These are phyloP conservation scores for Rhodotorula graminis DNA, from an alignment of 768 basidiomycete species.

Conservation along the genomic window DNA sequence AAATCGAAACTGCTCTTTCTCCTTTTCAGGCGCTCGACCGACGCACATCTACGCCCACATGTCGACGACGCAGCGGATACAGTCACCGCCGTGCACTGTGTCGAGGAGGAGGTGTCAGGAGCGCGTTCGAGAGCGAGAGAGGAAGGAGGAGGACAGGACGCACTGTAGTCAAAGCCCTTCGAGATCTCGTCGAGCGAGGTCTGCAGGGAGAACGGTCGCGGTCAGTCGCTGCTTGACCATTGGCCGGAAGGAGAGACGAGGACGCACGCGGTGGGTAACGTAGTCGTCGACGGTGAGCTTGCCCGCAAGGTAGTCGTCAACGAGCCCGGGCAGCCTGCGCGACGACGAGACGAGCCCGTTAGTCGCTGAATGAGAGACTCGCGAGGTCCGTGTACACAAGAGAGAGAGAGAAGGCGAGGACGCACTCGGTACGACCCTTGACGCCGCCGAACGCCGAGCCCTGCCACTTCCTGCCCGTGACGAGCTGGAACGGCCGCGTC, in stretches of 20 bases:
- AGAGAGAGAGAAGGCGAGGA: background rate
- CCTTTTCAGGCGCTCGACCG: background rate
- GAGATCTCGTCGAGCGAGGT: slow-evolving; percentile 94
- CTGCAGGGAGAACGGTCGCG: slow-evolving; percentile 58
- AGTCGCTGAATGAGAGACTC: no score
- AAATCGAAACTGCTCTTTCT: background rate
- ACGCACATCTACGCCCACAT: slow-evolving; percentile 54
- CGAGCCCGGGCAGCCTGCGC: slow-evolving; percentile 29
- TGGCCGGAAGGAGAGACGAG: slow-evolving; percentile 31
- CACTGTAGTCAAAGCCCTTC: slow-evolving; percentile 54
- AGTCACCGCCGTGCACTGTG: slow-evolving; percentile 63
- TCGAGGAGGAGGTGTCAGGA: background rate
- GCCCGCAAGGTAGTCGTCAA: slow-evolving; percentile 70
- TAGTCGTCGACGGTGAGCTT: slow-evolving; percentile 87
- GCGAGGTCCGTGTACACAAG: no score
- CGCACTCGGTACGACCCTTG: slow-evolving; percentile 81
- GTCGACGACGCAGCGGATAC: slow-evolving; percentile 92
- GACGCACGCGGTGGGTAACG: slow-evolving; percentile 73
- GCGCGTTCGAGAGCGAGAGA: background rate
- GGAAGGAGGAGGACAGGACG: slow-evolving; percentile 1
- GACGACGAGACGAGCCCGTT: background rate
- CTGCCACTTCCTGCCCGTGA: slow-evolving; percentile 89
- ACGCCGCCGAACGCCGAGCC: slow-evolving; percentile 96
- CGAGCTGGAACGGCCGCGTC: slow-evolving; percentile 72
- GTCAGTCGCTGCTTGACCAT: background rate